Conservation (phyloP, 768 basidiomycete genomes). For the Trametes coccinea region DNA sequence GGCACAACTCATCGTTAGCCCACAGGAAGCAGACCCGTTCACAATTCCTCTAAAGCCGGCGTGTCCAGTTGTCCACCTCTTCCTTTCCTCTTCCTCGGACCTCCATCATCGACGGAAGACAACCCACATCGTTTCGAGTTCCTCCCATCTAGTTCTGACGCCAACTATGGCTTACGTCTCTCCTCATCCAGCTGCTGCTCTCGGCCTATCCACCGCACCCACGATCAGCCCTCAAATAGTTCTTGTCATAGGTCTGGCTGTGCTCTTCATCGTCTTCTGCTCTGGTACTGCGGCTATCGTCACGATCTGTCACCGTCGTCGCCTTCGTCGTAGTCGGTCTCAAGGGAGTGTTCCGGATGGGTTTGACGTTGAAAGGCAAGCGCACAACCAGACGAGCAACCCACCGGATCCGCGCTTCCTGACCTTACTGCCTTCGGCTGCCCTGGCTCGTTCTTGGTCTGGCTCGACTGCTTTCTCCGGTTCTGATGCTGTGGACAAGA, state of each 20-base stretch:
- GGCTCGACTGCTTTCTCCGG: not conserved
- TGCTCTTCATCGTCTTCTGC: not conserved
- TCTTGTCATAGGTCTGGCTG: slow-evolving; percentile 7
- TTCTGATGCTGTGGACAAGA: not conserved
- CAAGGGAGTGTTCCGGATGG: not conserved
- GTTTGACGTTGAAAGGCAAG: slow-evolving; percentile 7
- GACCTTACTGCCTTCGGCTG: not conserved
- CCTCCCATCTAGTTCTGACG: not conserved
- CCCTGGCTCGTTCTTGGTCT: slow-evolving; percentile 4
- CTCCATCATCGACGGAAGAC: not conserved
- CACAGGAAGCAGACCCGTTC: not conserved
- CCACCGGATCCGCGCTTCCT: not conserved
- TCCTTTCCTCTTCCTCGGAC: slow-evolving; percentile 6
- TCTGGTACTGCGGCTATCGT: not conserved
- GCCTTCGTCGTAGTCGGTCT: not conserved
- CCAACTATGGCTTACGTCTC: not conserved
- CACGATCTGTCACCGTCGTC: not conserved
- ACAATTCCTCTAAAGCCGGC: not conserved
- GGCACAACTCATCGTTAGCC: not conserved
- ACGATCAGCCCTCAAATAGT: not conserved
- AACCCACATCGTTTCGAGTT: not conserved
- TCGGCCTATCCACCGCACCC: slow-evolving; percentile 1
- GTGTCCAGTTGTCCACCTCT: not conserved
- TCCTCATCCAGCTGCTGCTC: not conserved
- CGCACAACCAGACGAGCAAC: not conserved